Base-by-base conservation (phyloP, 192 early-diverging fungal species). In the Podila verticillata region DNA sequence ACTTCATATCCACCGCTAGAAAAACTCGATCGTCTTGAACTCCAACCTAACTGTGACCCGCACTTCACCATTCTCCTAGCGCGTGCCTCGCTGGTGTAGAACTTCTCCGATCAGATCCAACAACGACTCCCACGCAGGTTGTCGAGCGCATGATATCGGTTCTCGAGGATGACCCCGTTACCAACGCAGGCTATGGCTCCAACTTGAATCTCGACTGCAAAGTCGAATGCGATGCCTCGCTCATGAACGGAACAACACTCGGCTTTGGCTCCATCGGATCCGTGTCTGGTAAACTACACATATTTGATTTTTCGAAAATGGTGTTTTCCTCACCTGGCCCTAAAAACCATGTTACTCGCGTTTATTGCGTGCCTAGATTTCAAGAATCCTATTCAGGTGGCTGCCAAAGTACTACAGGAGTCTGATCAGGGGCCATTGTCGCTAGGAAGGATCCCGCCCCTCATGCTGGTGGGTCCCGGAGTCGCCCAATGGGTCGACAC, bases 201-300 rank as follows among this genome's bases (percentile, higher is more conserved):
- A 97, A 97, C 72, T 85, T 96, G 19, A 94, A 91, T 22, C 75
- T 93, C 0, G 62, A 82, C 0, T 94, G 93, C 2, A 71, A 68
- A 3, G 93, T 96, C 3, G 95, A 98, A 84, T 96, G 95, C 68
- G 96, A 98, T 78, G 96, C 96, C 13, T 74, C 90, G 26, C 80
- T 95, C n/a, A 96, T 95, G 94, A 75, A 87, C 39, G 84, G 88
- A 1, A 68, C 81, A 12, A 77, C 84, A 0, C 87, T 90, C n/a
- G 74, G 80, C n/a, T 96, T 95, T 87, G 94, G 91, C 4, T 93
- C 90, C 15, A 90, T 96, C 1, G 95, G 91, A 0, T 91, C 93
- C 13, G 84, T 92, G 3, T 68, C 85, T 56, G 89, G 91, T 81
- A 81, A 80, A 26, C 48, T n/a, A 17, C n/a, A 8, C 0, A 7